Conservation (phyloP, 495 filamentous ascomycete genomes). For the Penicillium desertorum region DNA sequence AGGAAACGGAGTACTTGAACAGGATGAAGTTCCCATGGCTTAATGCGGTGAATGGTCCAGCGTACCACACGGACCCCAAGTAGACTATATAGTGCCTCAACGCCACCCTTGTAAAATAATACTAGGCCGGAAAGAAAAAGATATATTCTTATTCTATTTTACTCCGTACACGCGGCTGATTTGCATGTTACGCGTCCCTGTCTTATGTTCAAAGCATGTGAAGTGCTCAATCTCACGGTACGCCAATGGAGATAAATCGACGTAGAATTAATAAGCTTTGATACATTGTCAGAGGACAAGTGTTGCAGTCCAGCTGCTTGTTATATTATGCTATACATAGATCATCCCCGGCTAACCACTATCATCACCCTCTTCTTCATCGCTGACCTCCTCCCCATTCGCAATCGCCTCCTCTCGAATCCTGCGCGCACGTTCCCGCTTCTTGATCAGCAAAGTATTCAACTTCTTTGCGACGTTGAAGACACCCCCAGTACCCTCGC, state of each 20-base stretch:
- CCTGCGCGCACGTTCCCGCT: conserved; percentile 67
- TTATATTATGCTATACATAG: background rate
- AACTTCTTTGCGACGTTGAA: conserved; percentile 88
- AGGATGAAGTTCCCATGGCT: too few species aligned
- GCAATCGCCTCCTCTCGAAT: conserved; percentile 69
- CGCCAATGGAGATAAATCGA: background rate
- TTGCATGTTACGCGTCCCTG: too few species aligned
- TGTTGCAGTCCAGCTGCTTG: conserved; percentile 7
- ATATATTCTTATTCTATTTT: too few species aligned
- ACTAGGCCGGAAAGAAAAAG: too few species aligned
- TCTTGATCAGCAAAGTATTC: conserved; percentile 78
- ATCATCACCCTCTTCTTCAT: conserved; percentile 53
- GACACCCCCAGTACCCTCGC: conserved; percentile 78
- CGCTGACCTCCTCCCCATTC: conserved; percentile 66
- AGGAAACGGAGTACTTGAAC: too few species aligned
- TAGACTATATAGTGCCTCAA: too few species aligned
- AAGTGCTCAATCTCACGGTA: background rate
- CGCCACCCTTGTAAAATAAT: too few species aligned
- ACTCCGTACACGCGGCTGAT: too few species aligned
- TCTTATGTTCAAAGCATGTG: background rate
- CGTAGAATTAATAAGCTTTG: background rate
- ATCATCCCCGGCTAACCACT: conserved; percentile 1
- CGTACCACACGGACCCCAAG: too few species aligned
- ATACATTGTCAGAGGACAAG: background rate
- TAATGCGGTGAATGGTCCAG: background rate